Conservation (phyloP, 352 stramenopile genomes). For the Phytophthora pisi region DNA sequence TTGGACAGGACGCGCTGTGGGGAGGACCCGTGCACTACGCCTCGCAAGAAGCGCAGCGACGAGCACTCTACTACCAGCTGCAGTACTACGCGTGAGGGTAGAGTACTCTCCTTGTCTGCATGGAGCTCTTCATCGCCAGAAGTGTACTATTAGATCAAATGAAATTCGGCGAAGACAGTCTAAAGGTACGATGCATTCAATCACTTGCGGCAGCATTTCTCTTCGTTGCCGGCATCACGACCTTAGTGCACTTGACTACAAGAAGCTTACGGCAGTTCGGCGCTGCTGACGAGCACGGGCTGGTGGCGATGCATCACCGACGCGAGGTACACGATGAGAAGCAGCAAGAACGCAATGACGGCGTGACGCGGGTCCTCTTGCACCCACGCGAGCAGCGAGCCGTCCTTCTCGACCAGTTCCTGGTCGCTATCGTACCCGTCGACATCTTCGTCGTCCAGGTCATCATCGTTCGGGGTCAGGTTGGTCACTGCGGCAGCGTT, state of each 20-base stretch:
- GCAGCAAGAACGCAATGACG: slow-evolving; percentile 59
- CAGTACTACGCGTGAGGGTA: slow-evolving; percentile 38
- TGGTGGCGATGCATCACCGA: slow-evolving; percentile 40
- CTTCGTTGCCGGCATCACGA: slow-evolving; percentile 6
- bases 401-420: slow-evolving; percentile 55
- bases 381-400: slow-evolving; percentile 72
- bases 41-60: slow-evolving; percentile 32
- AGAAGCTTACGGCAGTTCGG: slow-evolving; percentile 19
- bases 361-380: slow-evolving; percentile 71
- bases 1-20: slow-evolving; percentile 52
- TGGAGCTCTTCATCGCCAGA: background rate
- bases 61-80: slow-evolving; percentile 35
- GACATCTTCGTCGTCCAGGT: slow-evolving; percentile 29
- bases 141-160: slow-evolving; percentile 27
- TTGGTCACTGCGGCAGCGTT: slow-evolving; percentile 1
- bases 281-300: slow-evolving; percentile 3
- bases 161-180: slow-evolving; percentile 5
- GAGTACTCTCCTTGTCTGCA: slow-evolving; percentile 20
- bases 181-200: slow-evolving; percentile 21
- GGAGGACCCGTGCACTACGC: slow-evolving; percentile 31
- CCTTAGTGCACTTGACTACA: background rate
- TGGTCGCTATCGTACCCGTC: slow-evolving; percentile 31
- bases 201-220: slow-evolving; percentile 12
- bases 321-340: slow-evolving; percentile 67
- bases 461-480: slow-evolving; percentile 17